A percentile compares a stretch with the other conserved stretches of the same genome.
phyloP scores from a whole-genome alignment of 768 basidiomycete species.

The Suillus fuscotomentosus region DNA sequence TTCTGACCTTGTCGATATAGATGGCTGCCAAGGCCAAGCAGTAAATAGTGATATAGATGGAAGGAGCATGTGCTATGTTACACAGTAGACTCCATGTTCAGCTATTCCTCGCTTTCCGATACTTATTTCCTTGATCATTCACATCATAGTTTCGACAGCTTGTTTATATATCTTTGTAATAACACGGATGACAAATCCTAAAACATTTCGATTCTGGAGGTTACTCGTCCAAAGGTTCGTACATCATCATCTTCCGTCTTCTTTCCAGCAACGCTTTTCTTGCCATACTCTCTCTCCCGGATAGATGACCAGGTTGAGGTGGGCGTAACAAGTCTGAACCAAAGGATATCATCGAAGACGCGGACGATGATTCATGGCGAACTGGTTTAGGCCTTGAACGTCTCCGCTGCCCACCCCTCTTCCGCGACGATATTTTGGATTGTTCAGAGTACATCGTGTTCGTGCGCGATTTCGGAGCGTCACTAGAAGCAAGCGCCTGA shows the following conservation, averaged over 20 bases:
- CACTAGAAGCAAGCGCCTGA: conserved; percentile 1
- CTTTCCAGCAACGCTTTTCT: conserved; percentile 26
- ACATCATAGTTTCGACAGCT: background rate
- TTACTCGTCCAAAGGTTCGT: background rate
- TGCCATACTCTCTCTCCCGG: conserved; percentile 20
- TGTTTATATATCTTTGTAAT: conserved; percentile 3
- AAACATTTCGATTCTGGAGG: background rate
- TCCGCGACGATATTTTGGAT: conserved; percentile 1
- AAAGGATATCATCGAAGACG: conserved; percentile 25
- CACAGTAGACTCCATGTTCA: background rate
- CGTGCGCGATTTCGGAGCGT: background rate
- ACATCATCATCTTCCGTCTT: conserved; percentile 16
- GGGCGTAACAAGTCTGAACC: conserved; percentile 12
- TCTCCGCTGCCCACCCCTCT: background rate
- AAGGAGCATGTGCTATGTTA: background rate
- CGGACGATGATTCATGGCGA: conserved; percentile 22
- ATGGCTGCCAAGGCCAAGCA: conserved; percentile 69
- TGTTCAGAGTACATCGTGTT: conserved; percentile 10
- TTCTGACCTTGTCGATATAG: conserved; percentile 30
- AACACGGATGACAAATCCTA: background rate
- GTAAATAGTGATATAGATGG: conserved; percentile 15
- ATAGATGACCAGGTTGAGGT: conserved; percentile 9
- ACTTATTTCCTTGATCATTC: background rate
- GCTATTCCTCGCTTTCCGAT: background rate
- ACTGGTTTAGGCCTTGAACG: conserved; percentile 14